Percentiles rank a stretch among this genome's conserved stretches.
Conservation (phyloP, 345 rosid genomes). For the Crucihimalaya himalaica region DNA sequence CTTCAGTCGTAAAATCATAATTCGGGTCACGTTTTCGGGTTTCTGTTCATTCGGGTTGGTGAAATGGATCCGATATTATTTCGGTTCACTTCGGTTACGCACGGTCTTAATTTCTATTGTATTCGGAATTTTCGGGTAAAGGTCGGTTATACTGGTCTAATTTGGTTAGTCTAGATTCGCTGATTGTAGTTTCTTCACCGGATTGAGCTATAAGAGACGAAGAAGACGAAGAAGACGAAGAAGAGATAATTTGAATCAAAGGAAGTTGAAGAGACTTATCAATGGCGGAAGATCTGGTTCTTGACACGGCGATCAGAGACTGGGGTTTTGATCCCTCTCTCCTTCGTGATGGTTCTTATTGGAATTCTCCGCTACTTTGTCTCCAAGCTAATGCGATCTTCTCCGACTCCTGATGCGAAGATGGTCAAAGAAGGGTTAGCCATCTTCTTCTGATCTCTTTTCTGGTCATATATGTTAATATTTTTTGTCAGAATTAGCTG, state of each 20-base stretch:
- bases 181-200: slow-evolving; percentile 3
- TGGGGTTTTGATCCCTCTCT: slow-evolving; percentile 95
- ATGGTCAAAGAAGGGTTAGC: slow-evolving; percentile 81
- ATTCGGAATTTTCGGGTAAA: neutral
- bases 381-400: slow-evolving; percentile 76
- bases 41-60: neutral
- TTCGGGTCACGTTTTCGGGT: neutral
- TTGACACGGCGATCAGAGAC: slow-evolving; percentile 93
- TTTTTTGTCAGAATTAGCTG: neutral
- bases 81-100: neutral
- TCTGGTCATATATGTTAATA: too few species aligned
- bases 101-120: neutral
- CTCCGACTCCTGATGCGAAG: slow-evolving; percentile 77
- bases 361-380: slow-evolving; percentile 86
- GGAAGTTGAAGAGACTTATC: slow-evolving; percentile 10
- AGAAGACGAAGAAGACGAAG: neutral
- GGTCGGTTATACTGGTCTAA: neutral
- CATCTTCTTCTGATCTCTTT: neutral
- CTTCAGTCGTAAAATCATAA: too few species aligned
- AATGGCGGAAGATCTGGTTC: slow-evolving; percentile 96
- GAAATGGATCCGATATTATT: neutral
- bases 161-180: neutral
- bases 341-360: slow-evolving; percentile 91
- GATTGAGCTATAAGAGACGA: slow-evolving; percentile 17
- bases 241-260: neutral